Conservation (phyloP, 345 rosid species). For the Pistacia integerrima region DNA sequence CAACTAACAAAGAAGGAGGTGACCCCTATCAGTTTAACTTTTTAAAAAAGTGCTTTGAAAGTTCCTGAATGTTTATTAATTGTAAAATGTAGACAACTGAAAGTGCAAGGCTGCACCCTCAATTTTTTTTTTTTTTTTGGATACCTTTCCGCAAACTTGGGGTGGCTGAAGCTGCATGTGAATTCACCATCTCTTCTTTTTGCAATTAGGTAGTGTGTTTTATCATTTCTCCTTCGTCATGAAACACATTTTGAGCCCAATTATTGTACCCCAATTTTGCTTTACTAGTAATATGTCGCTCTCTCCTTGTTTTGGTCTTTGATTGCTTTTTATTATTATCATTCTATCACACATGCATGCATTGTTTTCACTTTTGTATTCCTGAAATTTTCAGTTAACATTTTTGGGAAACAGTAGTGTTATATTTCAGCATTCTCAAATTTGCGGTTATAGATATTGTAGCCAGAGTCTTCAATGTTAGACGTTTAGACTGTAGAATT, state of each 20-base stretch:
- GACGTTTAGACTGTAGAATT: no score
- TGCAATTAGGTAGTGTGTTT: background rate
- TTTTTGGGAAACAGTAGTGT: background rate
- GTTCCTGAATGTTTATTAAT: background rate
- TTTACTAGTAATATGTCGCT: background rate
- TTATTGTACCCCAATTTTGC: background rate
- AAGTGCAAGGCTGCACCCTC: background rate
- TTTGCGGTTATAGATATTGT: no score
- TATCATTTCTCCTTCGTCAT: background rate
- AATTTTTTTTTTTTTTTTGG: background rate
- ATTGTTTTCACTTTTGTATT: background rate
- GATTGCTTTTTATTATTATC: background rate
- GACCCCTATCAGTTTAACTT: background rate
- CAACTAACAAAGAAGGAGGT: background rate
- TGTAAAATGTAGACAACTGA: background rate
- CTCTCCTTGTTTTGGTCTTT: background rate
- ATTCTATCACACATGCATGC: no score
- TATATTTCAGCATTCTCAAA: no score
- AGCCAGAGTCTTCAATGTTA: no score
- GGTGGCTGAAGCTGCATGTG: conserved; percentile 4
- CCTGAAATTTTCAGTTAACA: background rate
- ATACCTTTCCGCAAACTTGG: conserved; percentile 17
- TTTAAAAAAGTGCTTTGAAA: conserved; percentile 16
- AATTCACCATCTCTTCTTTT: background rate
- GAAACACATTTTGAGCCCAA: background rate